Base-by-base conservation (phyloP, 106 monocot species). In the Narthecium ossifragum region DNA sequence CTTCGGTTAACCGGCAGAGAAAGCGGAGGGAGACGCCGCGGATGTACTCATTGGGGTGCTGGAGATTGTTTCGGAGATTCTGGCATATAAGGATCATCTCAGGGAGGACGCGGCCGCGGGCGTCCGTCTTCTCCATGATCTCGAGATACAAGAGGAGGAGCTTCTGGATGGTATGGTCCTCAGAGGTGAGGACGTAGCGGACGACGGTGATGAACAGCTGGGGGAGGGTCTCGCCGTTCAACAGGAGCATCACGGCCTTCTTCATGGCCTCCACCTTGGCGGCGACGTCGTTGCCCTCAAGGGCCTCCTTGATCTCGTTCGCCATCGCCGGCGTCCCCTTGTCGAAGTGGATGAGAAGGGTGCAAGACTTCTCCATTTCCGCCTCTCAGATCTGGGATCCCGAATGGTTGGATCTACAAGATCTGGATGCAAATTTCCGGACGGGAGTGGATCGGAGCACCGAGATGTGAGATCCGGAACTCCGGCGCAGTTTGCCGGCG, bases 31-130 rank as follows among this genome's bases (percentile, higher is more conserved):
- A 82, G 53, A 87, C 87, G 11, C 87, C 87, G 12, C 87, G 71
- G 66, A 87, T 75, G 65, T 87, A 87, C 70, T 87, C 87, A 50
- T 87, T 87, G 26, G 87, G 75, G 61, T 82, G 82, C 68, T 82
- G 87, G 32, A 87, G 75, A 38, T 82, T 87, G 66, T 87, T 87
- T 28, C 87, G 45, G 26, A 87, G 78, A 34, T 82, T 87, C 70
- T 87, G 82, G 69, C 87, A 87, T 47, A 87, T 87, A 21, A 87
- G 72, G 68, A 79, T 88, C 87, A 86, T 86, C 75, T 86, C 86
- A 11, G 87, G 87, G 18, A 87, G 75, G 53, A 82, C 72, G 53
- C 78, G 75, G 62, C 87, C 82, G n/a, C 43, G 31, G 57, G 78
- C 37, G 47, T 88, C 87, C 36, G 76, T 82, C 67, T 82, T 88